Evolutionary conservation across 225 moss, liverwort and hornwort species (phyloP).

Genomic region (Thuidium tamariscinum): DNA sequence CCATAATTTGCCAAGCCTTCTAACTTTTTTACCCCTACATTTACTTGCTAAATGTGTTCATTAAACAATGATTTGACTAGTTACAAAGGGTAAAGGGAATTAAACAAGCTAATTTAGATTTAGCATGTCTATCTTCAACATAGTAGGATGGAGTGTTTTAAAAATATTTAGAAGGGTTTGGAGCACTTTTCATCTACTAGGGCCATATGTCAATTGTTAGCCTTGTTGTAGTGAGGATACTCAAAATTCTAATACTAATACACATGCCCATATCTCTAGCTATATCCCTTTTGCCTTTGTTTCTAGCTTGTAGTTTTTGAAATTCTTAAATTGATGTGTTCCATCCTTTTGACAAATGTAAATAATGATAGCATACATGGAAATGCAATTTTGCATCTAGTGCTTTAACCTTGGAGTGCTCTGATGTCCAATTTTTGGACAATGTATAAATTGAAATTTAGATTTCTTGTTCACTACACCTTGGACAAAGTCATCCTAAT

Average conservation of each 20-base stretch:
- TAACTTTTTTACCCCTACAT: too few relatives aligned
- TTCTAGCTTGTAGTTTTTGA: neutral
- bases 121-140: too few relatives aligned
- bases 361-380: neutral
- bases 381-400: neutral
- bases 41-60: neutral
- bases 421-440: too few relatives aligned
- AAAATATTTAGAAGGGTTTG: neutral
- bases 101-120: neutral
- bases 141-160: fast-evolving
- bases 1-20: fast-evolving
- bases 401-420: too few relatives aligned
- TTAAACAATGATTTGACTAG: fast-evolving
- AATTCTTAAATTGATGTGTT: fast-evolving
- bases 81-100: neutral
- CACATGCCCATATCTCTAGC: fast-evolving
- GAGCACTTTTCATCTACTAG: neutral
- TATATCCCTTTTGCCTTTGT: neutral
- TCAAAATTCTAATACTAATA: neutral
- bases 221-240: fast-evolving
- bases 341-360: neutral
- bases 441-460: too few relatives aligned
- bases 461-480: too few relatives aligned
- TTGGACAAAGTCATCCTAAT: too few relatives aligned
- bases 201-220: neutral